These are phyloP conservation scores for Lepidium africanum DNA, from an alignment of 345 rosid species.

Conservation along the genomic window DNA sequence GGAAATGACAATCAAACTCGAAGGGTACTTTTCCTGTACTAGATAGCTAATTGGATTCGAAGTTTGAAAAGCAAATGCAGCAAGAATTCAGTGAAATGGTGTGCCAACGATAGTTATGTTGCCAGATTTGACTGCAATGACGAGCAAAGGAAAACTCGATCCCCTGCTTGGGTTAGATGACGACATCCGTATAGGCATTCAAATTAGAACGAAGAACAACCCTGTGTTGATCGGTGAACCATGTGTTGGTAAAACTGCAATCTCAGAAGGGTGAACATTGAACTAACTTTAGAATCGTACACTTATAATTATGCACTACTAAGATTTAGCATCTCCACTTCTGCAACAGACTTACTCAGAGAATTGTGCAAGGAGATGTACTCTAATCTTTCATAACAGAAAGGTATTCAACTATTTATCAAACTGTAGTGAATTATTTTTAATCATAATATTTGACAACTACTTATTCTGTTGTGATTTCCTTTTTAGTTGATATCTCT, in stretches of 20 bases:
- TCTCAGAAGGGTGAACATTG: constrained; percentile 81
- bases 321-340: not conserved
- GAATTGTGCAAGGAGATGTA: constrained; percentile 97
- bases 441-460: not conserved
- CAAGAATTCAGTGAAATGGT: no score
- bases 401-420: constrained; percentile 40
- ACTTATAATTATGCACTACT: not conserved
- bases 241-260: constrained; percentile 99
- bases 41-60: constrained; percentile 28
- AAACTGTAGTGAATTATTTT: not conserved
- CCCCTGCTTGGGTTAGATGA: constrained; percentile 98
- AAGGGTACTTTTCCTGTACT: not conserved
- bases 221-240: constrained; percentile 99
- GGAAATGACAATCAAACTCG: not conserved
- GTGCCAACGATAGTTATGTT: no score
- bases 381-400: constrained; percentile 96
- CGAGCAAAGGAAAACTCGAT: constrained; percentile 88
- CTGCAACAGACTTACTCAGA: constrained; percentile 87
- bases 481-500: constrained; percentile 76
- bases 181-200: constrained; percentile 95
- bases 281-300: not conserved
- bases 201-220: constrained; percentile 96
- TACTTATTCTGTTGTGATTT: not conserved
- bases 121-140: constrained; percentile 34
- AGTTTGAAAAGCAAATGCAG: constrained; percentile 4